A percentile compares a stretch with the other conserved stretches of the same genome.
Conservation (phyloP, 805 yeast species). For the Cyberlindnera xylosilytica region DNA sequence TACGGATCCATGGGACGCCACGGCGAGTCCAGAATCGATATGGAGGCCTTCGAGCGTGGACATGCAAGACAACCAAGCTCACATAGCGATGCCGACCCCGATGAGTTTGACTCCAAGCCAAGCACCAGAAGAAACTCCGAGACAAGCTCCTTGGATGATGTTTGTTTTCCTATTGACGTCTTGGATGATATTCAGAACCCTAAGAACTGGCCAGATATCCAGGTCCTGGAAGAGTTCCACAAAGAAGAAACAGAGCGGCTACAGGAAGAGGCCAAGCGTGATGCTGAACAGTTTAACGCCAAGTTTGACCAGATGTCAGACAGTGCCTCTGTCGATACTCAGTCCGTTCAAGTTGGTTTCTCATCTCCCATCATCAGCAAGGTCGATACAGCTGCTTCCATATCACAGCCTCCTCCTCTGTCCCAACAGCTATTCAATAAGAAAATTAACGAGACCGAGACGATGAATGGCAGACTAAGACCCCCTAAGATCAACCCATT, state of each 20-base stretch:
- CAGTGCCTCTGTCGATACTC: constrained; percentile 27
- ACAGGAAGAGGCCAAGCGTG: constrained; percentile 37
- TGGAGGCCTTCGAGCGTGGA: constrained; percentile 8
- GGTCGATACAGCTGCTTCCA: constrained; percentile 29
- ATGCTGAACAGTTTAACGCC: constrained; percentile 36
- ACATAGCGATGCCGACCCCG: constrained; percentile 14
- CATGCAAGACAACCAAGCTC: constrained; percentile 1
- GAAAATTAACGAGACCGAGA: constrained; percentile 54
- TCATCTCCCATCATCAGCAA: constrained; percentile 41
- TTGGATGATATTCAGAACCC: constrained; percentile 22
- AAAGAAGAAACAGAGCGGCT: constrained; percentile 58
- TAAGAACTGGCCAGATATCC: constrained; percentile 80
- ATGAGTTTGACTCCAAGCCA: constrained; percentile 39
- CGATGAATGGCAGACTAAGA: constrained; percentile 61
- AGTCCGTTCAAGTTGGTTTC: constrained; percentile 32
- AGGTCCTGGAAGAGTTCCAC: constrained; percentile 72
- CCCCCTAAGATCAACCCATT: constrained; percentile 78
- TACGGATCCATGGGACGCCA: constrained; percentile 7
- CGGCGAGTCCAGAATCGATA: constrained; percentile 8
- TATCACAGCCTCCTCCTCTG: constrained; percentile 26
- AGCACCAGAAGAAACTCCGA: constrained; percentile 41
- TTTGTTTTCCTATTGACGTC: constrained; percentile 70
- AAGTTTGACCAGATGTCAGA: constrained; percentile 31
- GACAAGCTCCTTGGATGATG: constrained; percentile 83
- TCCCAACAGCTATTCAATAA: constrained; percentile 31